A percentile compares a stretch with the other conserved stretches of the same genome.
These are phyloP conservation scores for Globisporangium recalcitrans DNA, from an alignment of 352 stramenopile species.

Conservation along the genomic window DNA sequence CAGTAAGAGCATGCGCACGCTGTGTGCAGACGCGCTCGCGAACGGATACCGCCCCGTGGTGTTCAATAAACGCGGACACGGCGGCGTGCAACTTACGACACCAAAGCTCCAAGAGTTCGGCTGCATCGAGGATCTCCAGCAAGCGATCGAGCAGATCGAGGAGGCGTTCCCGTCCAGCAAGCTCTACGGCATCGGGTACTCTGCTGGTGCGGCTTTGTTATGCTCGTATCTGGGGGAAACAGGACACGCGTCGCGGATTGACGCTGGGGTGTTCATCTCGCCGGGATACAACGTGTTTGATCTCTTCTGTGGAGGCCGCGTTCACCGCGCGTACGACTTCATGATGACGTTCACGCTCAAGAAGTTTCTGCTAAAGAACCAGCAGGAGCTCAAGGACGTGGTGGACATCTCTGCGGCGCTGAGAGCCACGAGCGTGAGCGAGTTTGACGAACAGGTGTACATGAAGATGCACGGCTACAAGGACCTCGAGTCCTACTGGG, in stretches of 20 bases:
- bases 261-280: constrained; percentile 62
- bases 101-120: constrained; percentile 70
- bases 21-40: constrained; percentile 54
- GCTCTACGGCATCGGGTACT: constrained; percentile 71
- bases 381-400: constrained; percentile 31
- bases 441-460: constrained; percentile 78
- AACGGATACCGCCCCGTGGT: constrained; percentile 73
- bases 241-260: constrained; percentile 41
- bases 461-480: constrained; percentile 76
- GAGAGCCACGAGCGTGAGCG: constrained; percentile 42
- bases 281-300: constrained; percentile 73
- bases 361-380: constrained; percentile 52
- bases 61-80: constrained; percentile 83
- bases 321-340: constrained; percentile 70
- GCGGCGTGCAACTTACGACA: constrained; percentile 50
- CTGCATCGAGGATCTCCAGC: constrained; percentile 49
- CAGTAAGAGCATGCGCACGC: constrained; percentile 52
- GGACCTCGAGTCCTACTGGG: constrained; percentile 63
- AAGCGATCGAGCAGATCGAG: constrained; percentile 53
- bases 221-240: constrained; percentile 72
- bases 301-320: constrained; percentile 61
- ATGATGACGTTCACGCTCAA: constrained; percentile 77
- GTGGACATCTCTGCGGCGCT: constrained; percentile 48
- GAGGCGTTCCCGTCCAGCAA: constrained; percentile 34
- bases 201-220: constrained; percentile 60